These are phyloP conservation scores for Coniella lustricola DNA, from an alignment of 2,329 filamentous ascomycete species.

Conservation along the genomic window DNA sequence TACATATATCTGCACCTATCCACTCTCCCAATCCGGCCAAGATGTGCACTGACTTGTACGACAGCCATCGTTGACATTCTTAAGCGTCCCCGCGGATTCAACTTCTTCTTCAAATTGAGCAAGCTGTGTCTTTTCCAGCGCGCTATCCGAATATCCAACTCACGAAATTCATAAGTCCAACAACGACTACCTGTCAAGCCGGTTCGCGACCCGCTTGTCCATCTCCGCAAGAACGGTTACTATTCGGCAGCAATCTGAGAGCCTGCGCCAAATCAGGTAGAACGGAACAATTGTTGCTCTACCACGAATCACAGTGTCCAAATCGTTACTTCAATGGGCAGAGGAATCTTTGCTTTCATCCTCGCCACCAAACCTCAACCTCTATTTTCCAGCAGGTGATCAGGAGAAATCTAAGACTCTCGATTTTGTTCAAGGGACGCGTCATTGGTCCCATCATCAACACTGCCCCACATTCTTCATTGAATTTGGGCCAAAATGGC, in stretches of 20 bases:
- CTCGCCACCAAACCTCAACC: too few relatives aligned
- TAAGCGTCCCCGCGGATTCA: background rate
- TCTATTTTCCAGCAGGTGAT: too few relatives aligned
- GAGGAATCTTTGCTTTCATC: too few relatives aligned
- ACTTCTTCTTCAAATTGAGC: background rate
- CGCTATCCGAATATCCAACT: background rate
- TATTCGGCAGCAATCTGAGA: too few relatives aligned
- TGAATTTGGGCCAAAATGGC: background rate
- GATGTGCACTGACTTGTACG: conserved; percentile 2
- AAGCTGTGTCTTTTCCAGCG: background rate
- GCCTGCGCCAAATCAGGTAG: too few relatives aligned
- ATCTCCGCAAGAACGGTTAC: background rate
- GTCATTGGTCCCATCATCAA: background rate
- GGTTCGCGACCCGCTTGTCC: too few relatives aligned
- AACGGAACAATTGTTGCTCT: too few relatives aligned
- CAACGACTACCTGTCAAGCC: background rate
- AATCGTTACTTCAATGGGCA: too few relatives aligned
- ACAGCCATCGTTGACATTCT: background rate
- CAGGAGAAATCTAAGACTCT: background rate
- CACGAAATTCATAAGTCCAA: background rate
- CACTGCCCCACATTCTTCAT: background rate
- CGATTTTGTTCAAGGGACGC: background rate
- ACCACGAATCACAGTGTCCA: too few relatives aligned
- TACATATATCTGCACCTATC: background rate
- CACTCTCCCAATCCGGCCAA: background rate